Evolutionary conservation across 176 grass and related monocot species (phyloP), one percentile per base, ranked within the genome.

Genomic region (Carex myosuroides): DNA sequence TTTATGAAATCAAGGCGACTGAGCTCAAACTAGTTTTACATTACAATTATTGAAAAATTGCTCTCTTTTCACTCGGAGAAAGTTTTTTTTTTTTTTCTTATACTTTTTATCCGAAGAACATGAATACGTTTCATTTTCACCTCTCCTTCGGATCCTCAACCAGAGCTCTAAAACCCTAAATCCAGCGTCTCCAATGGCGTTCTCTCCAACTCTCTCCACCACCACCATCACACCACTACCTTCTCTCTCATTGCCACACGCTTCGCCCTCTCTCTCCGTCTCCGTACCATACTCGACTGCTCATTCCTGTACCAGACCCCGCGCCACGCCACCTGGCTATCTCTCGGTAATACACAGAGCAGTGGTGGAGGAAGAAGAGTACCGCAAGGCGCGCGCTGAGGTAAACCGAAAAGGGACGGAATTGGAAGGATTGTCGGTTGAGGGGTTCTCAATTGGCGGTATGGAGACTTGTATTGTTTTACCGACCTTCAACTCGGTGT

Each of bases 391-490:
- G 59, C 89, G 96, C 9, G 88, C 91, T 35, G 91, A 93, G 91
- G 93, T 98, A 35, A 85, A 88, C 81, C 91, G 93, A 18, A 98
- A 89, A 79, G 95, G 89, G 21, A 83, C 91, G 60, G 96, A 98
- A 70, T 89, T 91, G 44, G 93, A 98, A 83, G 93, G 96, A n/a
- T 89, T 91, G 85, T 70, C 78, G n/a, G 60, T 98, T 52, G 96
- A 98, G 81, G 95, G 95, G 59, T 76, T 93, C 11, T 98, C 96
- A 60, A 89, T 98, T 57, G 95, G 96, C 33, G 96, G 96, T 57
- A 88, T 95, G 81, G 96, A 98, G 93, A 98, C 96, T 16, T 98
- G 96, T 90, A 44, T 95, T 57, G 81, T 92, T 7, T 88, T 90
- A 74, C 91, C 91, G 16, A 91, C 80, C 13, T 87, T 95, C 9